phyloP scores from a whole-genome alignment of 495 filamentous ascomycete species.

The Tirmania nivea region DNA sequence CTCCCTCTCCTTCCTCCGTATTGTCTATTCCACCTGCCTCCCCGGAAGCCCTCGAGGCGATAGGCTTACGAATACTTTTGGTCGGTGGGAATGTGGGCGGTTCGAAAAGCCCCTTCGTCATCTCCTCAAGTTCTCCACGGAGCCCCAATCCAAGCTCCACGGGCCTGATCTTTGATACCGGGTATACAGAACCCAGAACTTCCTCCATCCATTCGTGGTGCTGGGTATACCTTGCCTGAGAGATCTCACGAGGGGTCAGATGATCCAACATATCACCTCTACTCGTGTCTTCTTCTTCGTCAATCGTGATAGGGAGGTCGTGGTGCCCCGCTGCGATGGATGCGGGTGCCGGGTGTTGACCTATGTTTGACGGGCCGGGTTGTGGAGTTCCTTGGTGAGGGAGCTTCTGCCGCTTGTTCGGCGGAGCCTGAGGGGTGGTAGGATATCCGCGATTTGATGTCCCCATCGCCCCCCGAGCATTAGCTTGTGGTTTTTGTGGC shows the following conservation, averaged over 20 bases:
- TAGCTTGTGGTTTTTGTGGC: neutral
- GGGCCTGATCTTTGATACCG: slow-evolving; percentile 61
- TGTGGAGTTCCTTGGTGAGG: neutral
- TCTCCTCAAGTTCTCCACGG: slow-evolving; percentile 56
- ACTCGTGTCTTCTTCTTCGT: slow-evolving; percentile 75
- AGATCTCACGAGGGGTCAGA: slow-evolving; percentile 70
- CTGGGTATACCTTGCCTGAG: slow-evolving; percentile 61
- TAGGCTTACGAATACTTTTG: neutral
- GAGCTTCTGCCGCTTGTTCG: neutral
- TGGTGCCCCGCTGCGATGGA: slow-evolving; percentile 11
- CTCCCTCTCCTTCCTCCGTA: slow-evolving; percentile 31
- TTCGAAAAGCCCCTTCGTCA: slow-evolving; percentile 58
- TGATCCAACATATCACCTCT: slow-evolving; percentile 74
- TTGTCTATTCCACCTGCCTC: slow-evolving; percentile 21
- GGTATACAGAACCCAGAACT: slow-evolving; percentile 70
- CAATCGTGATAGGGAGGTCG: slow-evolving; percentile 35
- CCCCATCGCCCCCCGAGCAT: neutral
- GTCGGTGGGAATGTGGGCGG: slow-evolving; percentile 30
- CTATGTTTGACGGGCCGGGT: neutral
- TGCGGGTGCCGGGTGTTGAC: slow-evolving; percentile 7
- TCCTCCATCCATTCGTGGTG: slow-evolving; percentile 99
- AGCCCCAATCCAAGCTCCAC: slow-evolving; percentile 71
- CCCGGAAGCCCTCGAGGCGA: slow-evolving; percentile 26
- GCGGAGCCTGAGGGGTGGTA: neutral
- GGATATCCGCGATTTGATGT: neutral